Evolutionary conservation across 805 yeast genomes (phyloP), one percentile per base, ranked within the genome.

Genomic region (Yarrowia bubula): DNA sequence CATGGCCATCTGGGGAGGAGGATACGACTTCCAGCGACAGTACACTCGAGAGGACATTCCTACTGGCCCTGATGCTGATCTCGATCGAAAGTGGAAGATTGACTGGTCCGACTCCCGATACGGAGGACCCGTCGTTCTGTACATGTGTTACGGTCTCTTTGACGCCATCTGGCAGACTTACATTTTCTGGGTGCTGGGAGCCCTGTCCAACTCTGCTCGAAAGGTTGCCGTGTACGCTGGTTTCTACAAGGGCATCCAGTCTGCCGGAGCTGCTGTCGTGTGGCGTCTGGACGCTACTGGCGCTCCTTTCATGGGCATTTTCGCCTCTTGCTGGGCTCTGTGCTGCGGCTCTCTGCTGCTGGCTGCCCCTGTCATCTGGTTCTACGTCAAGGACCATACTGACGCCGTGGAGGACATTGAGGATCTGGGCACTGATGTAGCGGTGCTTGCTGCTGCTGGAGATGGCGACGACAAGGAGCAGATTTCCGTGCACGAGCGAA

Each of bases 131-230:
- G 79, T 84, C 81, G 81, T 85, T 75, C 76, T 86, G 66, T 86
- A 84, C 77, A 81, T 85, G 75, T 83, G 83, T 74, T 85, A 84
- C 73, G 89, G 89, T 38, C 74, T 77, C 38, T 84, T 71, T 70
- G 89, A 85, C 72, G 85, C 89, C 46, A 73, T 85, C 62, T 86
- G 80, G 80, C 89, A 85, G 74, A 79, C 85, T 28, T 84, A 75
- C 70, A 77, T 80, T 60, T 82, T 83, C 75, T 85, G 87, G 86
- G 68, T 81, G 47, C 76, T 86, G 76, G 88, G 89, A 50, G 80
- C 86, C 47, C 72, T 85, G 65, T 79, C 87, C 65, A 85, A 85
- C 72, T 80, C 82, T 70, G 80, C 86, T 37, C 80, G 83, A 75
- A 83, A 81, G 72, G 76, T 79, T 43, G 84, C 86, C 31, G 73